These are phyloP conservation scores for Hypoxylon rickii DNA, from an alignment of 495 filamentous ascomycete species.

Conservation along the genomic window DNA sequence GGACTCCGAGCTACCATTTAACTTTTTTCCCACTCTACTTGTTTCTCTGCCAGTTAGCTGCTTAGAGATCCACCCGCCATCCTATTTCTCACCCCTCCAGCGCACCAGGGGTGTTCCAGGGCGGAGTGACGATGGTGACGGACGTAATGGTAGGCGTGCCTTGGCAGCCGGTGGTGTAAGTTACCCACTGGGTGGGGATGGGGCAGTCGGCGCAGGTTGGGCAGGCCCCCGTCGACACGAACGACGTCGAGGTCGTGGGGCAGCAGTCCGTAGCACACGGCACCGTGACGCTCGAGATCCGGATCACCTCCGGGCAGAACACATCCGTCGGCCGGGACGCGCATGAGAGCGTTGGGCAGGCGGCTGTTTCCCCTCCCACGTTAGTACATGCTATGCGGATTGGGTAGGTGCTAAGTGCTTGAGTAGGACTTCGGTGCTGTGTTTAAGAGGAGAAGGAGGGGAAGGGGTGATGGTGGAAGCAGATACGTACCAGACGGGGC, in stretches of 20 bases:
- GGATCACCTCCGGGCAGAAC: slow-evolving; percentile 36
- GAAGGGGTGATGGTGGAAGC: neutral
- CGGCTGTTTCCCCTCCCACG: too few species aligned
- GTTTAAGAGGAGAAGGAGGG: neutral
- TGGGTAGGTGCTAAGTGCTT: too few species aligned
- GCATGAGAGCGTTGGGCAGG: slow-evolving; percentile 33
- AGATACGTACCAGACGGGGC: slow-evolving; percentile 16
- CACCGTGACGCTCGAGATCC: slow-evolving; percentile 35
- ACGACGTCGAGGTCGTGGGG: slow-evolving; percentile 42
- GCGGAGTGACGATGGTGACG: slow-evolving; percentile 19
- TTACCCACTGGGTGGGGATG: slow-evolving; percentile 43
- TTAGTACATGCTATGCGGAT: too few species aligned
- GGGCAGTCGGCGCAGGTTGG: slow-evolving; percentile 40
- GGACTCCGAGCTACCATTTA: too few species aligned
- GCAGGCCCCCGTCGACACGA: slow-evolving; percentile 35
- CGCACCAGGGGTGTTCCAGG: slow-evolving; percentile 11
- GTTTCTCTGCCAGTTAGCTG: too few species aligned
- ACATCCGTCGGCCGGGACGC: slow-evolving; percentile 17
- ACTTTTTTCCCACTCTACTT: too few species aligned
- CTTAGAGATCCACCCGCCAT: too few species aligned
- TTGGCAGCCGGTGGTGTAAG: slow-evolving; percentile 44
- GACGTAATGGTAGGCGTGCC: slow-evolving; percentile 34
- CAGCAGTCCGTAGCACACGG: slow-evolving; percentile 51
- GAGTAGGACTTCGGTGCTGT: too few species aligned
- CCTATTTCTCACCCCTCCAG: neutral